These are phyloP conservation scores for Exsudoporus floridanus DNA, from an alignment of 1,284 basidiomycete species.

Conservation along the genomic window DNA sequence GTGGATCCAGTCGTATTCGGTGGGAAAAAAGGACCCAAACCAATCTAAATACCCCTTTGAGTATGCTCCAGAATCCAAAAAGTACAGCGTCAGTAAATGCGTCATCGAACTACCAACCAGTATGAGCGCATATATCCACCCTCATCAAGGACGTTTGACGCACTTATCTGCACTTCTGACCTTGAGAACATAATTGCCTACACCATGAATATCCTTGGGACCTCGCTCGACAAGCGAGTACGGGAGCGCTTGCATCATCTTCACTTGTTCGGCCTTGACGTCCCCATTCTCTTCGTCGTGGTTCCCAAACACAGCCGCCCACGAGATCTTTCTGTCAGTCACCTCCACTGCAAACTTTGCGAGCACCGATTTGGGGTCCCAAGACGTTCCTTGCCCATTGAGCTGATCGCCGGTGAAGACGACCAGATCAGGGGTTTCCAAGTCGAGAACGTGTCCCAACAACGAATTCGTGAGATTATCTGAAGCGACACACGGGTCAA, in stretches of 20 bases:
- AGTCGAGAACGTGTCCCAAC: conserved; percentile 69
- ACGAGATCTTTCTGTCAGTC: conserved; percentile 77
- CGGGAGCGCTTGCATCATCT: conserved; percentile 75
- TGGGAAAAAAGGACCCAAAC: conserved; percentile 59
- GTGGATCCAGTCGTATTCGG: conserved; percentile 82
- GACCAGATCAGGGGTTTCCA: conserved; percentile 86
- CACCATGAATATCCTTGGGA: conserved; percentile 79
- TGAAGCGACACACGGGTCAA: conserved; percentile 55
- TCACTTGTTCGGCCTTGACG: conserved; percentile 63
- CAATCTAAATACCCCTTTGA: conserved; percentile 56
- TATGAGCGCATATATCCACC: conserved; percentile 6
- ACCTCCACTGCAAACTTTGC: conserved; percentile 84
- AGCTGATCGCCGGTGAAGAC: conserved; percentile 86
- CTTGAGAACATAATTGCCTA: conserved; percentile 83
- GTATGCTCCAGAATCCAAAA: conserved; percentile 88
- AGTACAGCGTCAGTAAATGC: conserved; percentile 87
- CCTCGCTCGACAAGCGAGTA: conserved; percentile 82
- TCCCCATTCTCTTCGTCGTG: conserved; percentile 81
- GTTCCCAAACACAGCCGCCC: conserved; percentile 91
- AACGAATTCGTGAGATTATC: conserved; percentile 76
- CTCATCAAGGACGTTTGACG: not conserved
- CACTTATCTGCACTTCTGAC: conserved; percentile 74
- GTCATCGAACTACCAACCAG: conserved; percentile 64
- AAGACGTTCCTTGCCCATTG: conserved; percentile 84
- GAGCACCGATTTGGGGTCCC: conserved; percentile 83